These are phyloP conservation scores for Gossypium aridum DNA, from an alignment of 441 rosid genomes.

Conservation along the genomic window DNA sequence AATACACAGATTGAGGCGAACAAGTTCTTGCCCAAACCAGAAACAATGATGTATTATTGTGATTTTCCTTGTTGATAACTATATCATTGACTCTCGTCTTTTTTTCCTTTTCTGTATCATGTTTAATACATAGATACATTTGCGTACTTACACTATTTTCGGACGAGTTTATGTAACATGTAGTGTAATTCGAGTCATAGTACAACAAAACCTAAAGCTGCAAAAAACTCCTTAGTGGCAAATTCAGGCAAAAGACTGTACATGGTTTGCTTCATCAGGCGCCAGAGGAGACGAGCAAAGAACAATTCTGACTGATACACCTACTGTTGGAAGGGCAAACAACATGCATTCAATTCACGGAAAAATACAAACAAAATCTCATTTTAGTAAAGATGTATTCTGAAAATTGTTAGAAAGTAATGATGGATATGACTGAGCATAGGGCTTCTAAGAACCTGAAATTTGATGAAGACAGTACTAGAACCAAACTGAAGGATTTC, in stretches of 20 bases:
- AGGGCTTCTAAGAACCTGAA: not conserved
- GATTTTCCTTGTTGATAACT: not conserved
- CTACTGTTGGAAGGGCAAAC: not conserved
- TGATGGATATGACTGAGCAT: constrained; percentile 5
- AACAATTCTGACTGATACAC: not conserved
- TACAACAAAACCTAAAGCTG: not conserved
- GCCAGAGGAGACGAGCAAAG: not conserved
- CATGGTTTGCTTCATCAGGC: not conserved
- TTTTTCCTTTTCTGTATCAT: not conserved
- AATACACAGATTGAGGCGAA: not conserved
- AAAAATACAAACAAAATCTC: not conserved
- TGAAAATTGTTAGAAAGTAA: not conserved
- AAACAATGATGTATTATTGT: not conserved
- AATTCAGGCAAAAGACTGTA: not conserved
- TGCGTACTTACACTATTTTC: not conserved
- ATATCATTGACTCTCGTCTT: not conserved
- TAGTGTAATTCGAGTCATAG: not conserved
- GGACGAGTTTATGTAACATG: not conserved
- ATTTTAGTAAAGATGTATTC: not conserved
- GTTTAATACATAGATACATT: not conserved
- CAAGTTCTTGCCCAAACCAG: not conserved
- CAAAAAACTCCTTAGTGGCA: not conserved
- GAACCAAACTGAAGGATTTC: constrained; percentile 73
- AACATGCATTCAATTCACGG: constrained; percentile 2
- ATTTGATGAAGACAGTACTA: constrained; percentile 19